Evolutionary conservation across 495 filamentous ascomycete genomes (phyloP).

Genomic region (Lasiosphaeria ovina): DNA sequence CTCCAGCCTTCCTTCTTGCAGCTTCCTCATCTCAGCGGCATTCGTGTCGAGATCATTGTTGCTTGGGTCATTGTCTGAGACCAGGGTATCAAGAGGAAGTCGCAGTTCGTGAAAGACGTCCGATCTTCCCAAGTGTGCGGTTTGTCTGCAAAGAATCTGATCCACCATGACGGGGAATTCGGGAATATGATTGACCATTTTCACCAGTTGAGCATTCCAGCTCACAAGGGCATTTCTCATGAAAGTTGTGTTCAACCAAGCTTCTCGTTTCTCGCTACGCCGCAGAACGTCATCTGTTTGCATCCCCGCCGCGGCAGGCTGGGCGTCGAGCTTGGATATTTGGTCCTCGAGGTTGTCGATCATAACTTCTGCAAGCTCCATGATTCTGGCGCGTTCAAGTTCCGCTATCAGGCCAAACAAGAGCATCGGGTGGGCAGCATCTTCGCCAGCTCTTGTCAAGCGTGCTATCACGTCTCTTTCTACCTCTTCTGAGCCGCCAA

Average conservation of each 20-base stretch:
- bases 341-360: slow-evolving; percentile 25
- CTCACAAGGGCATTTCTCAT: slow-evolving; percentile 24
- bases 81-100: too few species aligned
- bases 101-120: too few species aligned
- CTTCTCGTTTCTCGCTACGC: slow-evolving; percentile 21
- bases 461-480: slow-evolving; percentile 24
- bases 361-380: slow-evolving; percentile 22
- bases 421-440: slow-evolving; percentile 29
- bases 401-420: slow-evolving; percentile 31
- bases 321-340: slow-evolving; percentile 25
- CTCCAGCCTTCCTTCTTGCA: not conserved
- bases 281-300: not conserved
- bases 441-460: slow-evolving; percentile 8
- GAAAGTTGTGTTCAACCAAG: slow-evolving; percentile 28
- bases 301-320: not conserved
- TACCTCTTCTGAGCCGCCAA: slow-evolving; percentile 21
- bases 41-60: too few species aligned
- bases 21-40: too few species aligned
- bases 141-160: not conserved
- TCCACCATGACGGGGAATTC: slow-evolving; percentile 1
- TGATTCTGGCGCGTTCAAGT: slow-evolving; percentile 26
- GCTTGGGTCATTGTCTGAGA: too few species aligned
- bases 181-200: slow-evolving; percentile 21
- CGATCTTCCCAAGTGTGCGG: too few species aligned
- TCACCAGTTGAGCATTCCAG: slow-evolving; percentile 26